A percentile compares a stretch with the other conserved stretches of the same genome.
These are phyloP conservation scores for Cocos nucifera DNA, from an alignment of 176 grass and related monocot genomes.

Conservation along the genomic window DNA sequence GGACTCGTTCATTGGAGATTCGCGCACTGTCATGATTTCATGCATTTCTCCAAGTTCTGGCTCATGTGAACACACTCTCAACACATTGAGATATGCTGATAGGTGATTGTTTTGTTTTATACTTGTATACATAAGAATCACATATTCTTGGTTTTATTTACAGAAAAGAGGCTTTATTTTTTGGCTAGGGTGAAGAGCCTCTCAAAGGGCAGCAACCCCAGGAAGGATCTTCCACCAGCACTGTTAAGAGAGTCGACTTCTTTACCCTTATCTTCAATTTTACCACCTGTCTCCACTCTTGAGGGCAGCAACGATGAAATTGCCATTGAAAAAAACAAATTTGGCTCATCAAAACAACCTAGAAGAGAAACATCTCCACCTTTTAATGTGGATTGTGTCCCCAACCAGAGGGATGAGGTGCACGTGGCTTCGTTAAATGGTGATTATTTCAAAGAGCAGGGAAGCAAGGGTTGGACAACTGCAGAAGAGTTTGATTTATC, in stretches of 20 bases:
- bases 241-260: slow-evolving; percentile 56
- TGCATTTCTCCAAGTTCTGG: slow-evolving; percentile 98
- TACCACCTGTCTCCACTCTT: slow-evolving; percentile 31
- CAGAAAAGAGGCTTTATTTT: slow-evolving; percentile 7
- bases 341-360: slow-evolving; percentile 61
- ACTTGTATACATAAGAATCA: background rate
- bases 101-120: slow-evolving; percentile 39
- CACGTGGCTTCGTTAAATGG: slow-evolving; percentile 14
- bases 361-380: slow-evolving; percentile 32
- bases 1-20: slow-evolving; percentile 91
- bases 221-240: slow-evolving; percentile 48
- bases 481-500: slow-evolving; percentile 40
- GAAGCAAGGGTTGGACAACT: slow-evolving; percentile 22
- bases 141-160: too few species aligned
- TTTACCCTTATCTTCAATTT: slow-evolving; percentile 38
- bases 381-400: slow-evolving; percentile 26
- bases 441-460: slow-evolving; percentile 38
- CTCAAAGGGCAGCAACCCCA: slow-evolving; percentile 71
- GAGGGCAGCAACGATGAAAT: slow-evolving; percentile 42
- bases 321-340: slow-evolving; percentile 38
- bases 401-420: slow-evolving; percentile 31
- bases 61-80: slow-evolving; percentile 96
- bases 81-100: slow-evolving; percentile 97
- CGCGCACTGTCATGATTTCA: slow-evolving; percentile 96
- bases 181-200: slow-evolving; percentile 78